Evolutionary conservation across 2,329 filamentous ascomycete species (phyloP), one percentile per base, ranked within the genome.

Genomic region (Septoria linicola): DNA sequence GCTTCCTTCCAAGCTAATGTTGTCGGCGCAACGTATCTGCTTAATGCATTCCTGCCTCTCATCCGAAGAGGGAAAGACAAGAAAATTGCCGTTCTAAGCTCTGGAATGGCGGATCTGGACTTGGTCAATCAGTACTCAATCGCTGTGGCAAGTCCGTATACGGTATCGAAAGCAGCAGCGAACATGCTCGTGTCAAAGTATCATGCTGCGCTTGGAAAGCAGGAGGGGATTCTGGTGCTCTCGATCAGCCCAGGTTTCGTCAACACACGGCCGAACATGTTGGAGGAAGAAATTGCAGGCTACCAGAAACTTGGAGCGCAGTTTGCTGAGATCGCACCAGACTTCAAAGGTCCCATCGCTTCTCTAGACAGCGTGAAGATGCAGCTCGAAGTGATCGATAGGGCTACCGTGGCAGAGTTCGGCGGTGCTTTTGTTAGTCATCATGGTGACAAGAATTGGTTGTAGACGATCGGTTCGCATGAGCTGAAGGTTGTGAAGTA

Each of bases 391-490:
- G 59, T 70, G 2, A 59, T 66, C 27, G 61, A 74, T 5, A 68
- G 65, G 25, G 64, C 70, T 1, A 78, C 70, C 21, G 63, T 81
- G 7, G 73, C 76, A 40, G 58, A 75, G 58, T 58, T 51, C 30
- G 78, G 71, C 1, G 81, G 81, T 2, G 63, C 68, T 0, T 81
- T 80, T 58, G 55, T 83, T 1, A 80, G 78, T 21, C 80, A 84
- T 30, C 59, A 72, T 49, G 78, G 80, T 3, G 78, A 70, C 55
- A 76, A 79, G 65, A 56, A 60, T 39, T 63, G 61, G 62, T 31
- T 63, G 42, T 63, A 50, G 32, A 16, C 4, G n/a, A n/a, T n/a
- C n/a, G n/a, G n/a, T n/a, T n/a, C n/a, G n/a, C n/a, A n/a, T n/a
- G n/a, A n/a, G n/a, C n/a, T n/a, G n/a, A n/a, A n/a, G n/a, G n/a